A percentile compares a stretch with the other conserved stretches of the same genome.
Evolutionary conservation across 208 protist species (phyloP).

Genomic region (Trypanosoma mega): DNA sequence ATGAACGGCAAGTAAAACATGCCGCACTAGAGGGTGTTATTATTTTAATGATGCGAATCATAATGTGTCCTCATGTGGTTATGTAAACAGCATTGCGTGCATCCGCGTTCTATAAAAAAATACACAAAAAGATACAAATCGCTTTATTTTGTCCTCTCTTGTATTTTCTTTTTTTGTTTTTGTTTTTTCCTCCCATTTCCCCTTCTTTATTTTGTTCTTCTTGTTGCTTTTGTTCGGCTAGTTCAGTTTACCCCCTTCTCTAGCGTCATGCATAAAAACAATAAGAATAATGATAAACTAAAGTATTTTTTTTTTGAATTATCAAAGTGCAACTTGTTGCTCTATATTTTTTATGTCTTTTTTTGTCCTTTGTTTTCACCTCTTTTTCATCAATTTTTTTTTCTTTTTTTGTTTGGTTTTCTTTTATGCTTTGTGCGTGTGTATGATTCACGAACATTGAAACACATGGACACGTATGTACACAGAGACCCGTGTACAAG

Average conservation of each 20-base stretch:
- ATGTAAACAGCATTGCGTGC: too few species aligned
- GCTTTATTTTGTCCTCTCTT: background rate
- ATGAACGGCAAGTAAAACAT: too few species aligned
- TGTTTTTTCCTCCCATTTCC: constrained; percentile 1
- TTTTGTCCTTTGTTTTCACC: constrained; percentile 1
- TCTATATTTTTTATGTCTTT: constrained; percentile 1
- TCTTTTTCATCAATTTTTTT: constrained; percentile 4
- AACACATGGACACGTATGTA: too few species aligned
- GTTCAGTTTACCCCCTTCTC: too few species aligned
- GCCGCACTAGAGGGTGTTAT: too few species aligned
- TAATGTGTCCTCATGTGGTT: too few species aligned
- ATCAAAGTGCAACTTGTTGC: background rate
- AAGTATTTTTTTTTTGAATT: constrained; percentile 8
- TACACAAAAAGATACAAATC: background rate
- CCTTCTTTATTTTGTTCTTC: background rate
- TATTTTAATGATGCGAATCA: too few species aligned
- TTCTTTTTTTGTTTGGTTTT: too few species aligned
- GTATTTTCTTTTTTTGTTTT: constrained; percentile 18
- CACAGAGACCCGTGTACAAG: too few species aligned
- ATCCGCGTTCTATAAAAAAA: too few species aligned
- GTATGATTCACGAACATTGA: too few species aligned
- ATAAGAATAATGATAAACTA: constrained; percentile 31
- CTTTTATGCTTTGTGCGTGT: too few species aligned
- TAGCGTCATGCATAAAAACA: constrained; percentile 1
- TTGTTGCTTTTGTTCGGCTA: background rate